Base-by-base conservation (phyloP, 208 protist genomes). In the Acanthamoeba lenticulata region DNA sequence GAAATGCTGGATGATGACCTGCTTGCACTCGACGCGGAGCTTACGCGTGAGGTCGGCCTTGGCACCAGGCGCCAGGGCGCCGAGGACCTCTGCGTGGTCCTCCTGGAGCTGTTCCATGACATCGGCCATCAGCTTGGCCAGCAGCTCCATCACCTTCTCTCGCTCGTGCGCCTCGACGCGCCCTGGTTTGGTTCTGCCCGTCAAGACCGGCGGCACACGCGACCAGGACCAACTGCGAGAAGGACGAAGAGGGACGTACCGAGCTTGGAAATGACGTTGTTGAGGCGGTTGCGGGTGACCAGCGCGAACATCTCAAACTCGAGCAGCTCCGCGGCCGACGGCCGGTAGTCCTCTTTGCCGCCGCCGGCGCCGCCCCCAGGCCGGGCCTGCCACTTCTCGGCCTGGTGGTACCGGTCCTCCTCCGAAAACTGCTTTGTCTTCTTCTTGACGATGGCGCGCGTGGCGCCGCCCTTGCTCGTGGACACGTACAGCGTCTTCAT, bases 381-480 rank as follows among this genome's bases (percentile, higher is more conserved):
- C 29, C 38, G 29, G 65, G 65, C 32, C 36, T 74, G 65, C 65
- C 65, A 74, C 36, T 74, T 74, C 65, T 74, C 65, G 29, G 65
- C 65, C 36, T 74, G 65, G 65, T 74, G 65, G 65, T 74, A 74
- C 65, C 65, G 77, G 27, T 69, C 74, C 40, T 92, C 65, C 27
- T 92, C 49, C 0, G 49, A 69, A 6, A 57, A 92, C 21, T 92
- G n/a, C 24, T 92, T 77, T 11, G 52, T 89, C 52, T 89, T 89
- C 79, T 65, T 89, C 52, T 89, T 89, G 27, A 89, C 79, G 32
- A 89, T 89, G 21, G 79, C 79, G 0, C 79, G 45, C n/a, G 79
- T 89, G 11, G 9, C 9, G 3, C 21, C 11, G 29, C 79, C 49
- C 27, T 89, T 89, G n/a, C 32, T 89, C 9, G 45, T 89, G 21